A percentile compares a stretch with the other conserved stretches of the same genome.
These are phyloP conservation scores for Phalaenopsis equestris DNA, from an alignment of 106 monocot species.

Conservation along the genomic window DNA sequence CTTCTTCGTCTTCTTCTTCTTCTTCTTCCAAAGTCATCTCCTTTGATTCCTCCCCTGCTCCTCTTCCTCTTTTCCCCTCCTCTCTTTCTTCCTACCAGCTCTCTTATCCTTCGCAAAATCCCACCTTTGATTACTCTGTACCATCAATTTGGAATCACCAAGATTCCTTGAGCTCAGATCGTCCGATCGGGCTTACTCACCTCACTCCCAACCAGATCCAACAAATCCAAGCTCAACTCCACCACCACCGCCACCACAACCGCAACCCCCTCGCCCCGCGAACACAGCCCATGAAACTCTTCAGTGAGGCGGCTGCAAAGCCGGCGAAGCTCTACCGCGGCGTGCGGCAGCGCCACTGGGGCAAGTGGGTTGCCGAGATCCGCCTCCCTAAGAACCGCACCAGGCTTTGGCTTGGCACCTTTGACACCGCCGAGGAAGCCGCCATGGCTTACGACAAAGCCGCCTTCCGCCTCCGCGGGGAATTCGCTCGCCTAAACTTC, in stretches of 20 bases:
- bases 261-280: conserved; percentile 5
- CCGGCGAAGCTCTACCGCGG: conserved; percentile 55
- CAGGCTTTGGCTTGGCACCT: conserved; percentile 67
- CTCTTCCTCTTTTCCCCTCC: neutral
- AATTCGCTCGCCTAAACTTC: conserved; percentile 50
- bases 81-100: conserved; percentile 1
- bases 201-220: conserved; percentile 12
- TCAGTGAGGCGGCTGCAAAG: neutral
- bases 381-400: conserved; percentile 60
- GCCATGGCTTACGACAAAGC: conserved; percentile 57
- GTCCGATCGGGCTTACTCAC: conserved; percentile 1
- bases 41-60: neutral
- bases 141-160: conserved; percentile 6
- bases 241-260: neutral
- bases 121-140: conserved; percentile 3
- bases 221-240: conserved; percentile 14
- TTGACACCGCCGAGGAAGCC: conserved; percentile 59
- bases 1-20: neutral
- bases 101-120: conserved; percentile 5
- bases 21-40: conserved; percentile 9
- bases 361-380: conserved; percentile 79
- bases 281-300: conserved; percentile 17
- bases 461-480: conserved; percentile 48
- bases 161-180: neutral
- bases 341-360: conserved; percentile 70